Base-by-base conservation (phyloP, 2,329 filamentous ascomycete genomes). In the Samsoniella hepiali region DNA sequence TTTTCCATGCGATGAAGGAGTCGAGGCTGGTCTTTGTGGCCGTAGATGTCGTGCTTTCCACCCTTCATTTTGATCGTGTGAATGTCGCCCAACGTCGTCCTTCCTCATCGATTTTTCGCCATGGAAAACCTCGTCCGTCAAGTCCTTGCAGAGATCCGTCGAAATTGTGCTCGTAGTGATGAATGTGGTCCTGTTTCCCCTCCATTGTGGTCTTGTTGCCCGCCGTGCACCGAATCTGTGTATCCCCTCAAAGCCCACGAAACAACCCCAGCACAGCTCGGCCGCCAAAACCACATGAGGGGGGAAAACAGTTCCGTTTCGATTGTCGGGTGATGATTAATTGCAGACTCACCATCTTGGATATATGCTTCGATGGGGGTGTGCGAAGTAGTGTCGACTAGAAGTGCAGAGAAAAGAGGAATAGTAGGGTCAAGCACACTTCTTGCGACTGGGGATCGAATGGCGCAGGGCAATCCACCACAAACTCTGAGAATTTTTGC, bases 291-390 rank as follows among this genome's bases (percentile, higher is more conserved):
- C 29, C 22, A 31, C 42, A 49, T 5, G 17, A 2, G 13, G 31
- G 31, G 40, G 38, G 22, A 49, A 5, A 55, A 47, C 49, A 42
- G 31, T 42, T 6, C 49, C 38, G 13, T 5, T 45, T 50, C 49
- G 47, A 61, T 53, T 61, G 38, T 61, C 57, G 49, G 11, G 5
- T 62, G 31, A 47, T 62, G 42, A 10, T 40, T 5, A 66, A 65
- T 64, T 67, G 66, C 65, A 68, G 22, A 80, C 79, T 81, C 76
- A 81, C 79, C 79, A 81, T 81, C 74, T 77, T 81, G 75, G 76
- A 74, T 74, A 72, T 65, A 59, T 60, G 72, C 74, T 77, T 75
- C 72, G 75, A 75, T 74, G 51, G 72, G 74, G 74, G 69, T 74
- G 68, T 76, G 73, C 73, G 74, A 77, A 75, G 73, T 76, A 40